These are phyloP conservation scores for Globisporangium carolinianum DNA, from an alignment of 352 stramenopile genomes.

Conservation along the genomic window DNA sequence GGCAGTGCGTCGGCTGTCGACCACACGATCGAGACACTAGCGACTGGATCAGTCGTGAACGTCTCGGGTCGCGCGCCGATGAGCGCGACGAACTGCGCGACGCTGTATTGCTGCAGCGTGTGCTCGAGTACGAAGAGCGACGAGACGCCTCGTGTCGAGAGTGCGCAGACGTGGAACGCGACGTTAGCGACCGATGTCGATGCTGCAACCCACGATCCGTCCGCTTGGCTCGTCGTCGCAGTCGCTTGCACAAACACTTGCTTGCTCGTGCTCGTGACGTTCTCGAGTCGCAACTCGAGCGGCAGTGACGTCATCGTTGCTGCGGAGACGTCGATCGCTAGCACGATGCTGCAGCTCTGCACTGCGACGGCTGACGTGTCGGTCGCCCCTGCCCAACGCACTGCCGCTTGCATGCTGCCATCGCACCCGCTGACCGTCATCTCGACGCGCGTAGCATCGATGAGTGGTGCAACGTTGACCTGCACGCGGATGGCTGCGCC, in stretches of 20 bases:
- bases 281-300: slow-evolving; percentile 12
- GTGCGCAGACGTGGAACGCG: slow-evolving; percentile 12
- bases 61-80: neutral
- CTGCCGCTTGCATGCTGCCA: neutral
- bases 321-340: slow-evolving; percentile 7
- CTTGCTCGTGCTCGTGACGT: slow-evolving; percentile 1
- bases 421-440: slow-evolving; percentile 6
- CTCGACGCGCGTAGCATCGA: slow-evolving; percentile 4
- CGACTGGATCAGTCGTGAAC: neutral
- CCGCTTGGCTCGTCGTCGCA: neutral
- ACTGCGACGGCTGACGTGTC: neutral
- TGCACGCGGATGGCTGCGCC: slow-evolving; percentile 2
- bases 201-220: slow-evolving; percentile 7
- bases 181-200: slow-evolving; percentile 2
- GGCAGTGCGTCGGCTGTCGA: neutral
- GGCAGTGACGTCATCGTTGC: slow-evolving; percentile 4
- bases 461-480: slow-evolving; percentile 1
- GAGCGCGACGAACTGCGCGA: neutral
- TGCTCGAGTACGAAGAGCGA: slow-evolving; percentile 7
- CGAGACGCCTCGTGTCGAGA: neutral
- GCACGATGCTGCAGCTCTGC: slow-evolving; percentile 11
- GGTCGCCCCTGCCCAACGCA: neutral
- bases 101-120: neutral
- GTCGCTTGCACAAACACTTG: slow-evolving; percentile 7
- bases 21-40: slow-evolving; percentile 9